Percentiles rank a stretch among this genome's conserved stretches.
Conservation (phyloP, 805 yeast genomes). For the Myxozyma sirexii region DNA sequence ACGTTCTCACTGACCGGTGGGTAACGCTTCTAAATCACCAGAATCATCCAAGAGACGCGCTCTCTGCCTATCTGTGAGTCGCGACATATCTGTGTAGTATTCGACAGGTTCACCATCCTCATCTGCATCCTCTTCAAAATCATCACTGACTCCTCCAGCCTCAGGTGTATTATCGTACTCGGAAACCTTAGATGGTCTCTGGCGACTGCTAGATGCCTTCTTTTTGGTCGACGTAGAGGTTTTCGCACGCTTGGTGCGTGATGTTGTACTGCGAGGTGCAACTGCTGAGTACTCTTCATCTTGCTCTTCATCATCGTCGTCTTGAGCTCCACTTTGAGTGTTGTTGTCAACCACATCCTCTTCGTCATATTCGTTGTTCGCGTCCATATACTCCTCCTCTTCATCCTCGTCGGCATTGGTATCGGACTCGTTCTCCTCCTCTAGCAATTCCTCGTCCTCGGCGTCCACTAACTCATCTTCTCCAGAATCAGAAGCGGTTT, state of each 20-base stretch:
- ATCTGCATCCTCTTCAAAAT: slow-evolving; percentile 36
- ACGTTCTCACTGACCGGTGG: slow-evolving; percentile 11
- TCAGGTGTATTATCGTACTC: slow-evolving; percentile 11
- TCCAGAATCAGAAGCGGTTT: neutral
- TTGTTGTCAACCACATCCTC: slow-evolving; percentile 10
- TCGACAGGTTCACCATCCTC: slow-evolving; percentile 32
- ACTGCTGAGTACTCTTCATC: slow-evolving; percentile 7
- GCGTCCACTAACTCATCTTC: neutral
- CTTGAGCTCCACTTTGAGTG: neutral
- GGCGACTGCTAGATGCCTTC: too few species aligned
- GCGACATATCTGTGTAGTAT: slow-evolving; percentile 30
- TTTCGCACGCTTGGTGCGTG: neutral
- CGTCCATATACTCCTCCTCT: slow-evolving; percentile 14
- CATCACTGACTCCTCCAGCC: slow-evolving; percentile 12
- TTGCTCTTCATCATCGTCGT: slow-evolving; percentile 25
- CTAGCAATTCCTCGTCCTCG: slow-evolving; percentile 3
- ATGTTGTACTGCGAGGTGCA: neutral
- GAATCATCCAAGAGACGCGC: slow-evolving; percentile 38
- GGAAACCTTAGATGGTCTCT: neutral
- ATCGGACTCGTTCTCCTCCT: slow-evolving; percentile 11
- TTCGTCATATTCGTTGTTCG: slow-evolving; percentile 1
- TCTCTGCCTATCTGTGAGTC: slow-evolving; percentile 49
- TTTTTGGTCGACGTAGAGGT: neutral
- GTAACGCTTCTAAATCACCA: slow-evolving; percentile 34
- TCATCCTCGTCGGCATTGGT: slow-evolving; percentile 17